Conservation (phyloP, 1,139 yeast species). For the Blastobotrys raffinosifermentans region DNA sequence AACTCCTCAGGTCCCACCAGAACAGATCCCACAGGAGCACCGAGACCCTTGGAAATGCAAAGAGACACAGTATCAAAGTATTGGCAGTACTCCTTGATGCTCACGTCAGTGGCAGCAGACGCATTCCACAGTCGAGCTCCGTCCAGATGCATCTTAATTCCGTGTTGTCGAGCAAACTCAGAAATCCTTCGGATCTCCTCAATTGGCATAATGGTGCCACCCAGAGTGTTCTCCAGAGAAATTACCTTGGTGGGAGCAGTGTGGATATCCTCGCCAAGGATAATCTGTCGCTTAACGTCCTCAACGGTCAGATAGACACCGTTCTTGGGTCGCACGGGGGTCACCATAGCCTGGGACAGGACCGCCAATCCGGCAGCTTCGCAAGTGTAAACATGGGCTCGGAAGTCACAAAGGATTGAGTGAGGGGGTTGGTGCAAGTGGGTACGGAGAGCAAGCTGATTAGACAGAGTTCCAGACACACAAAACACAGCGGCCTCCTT, state of each 20-base stretch:
- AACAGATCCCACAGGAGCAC: slow-evolving; percentile 89
- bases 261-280: slow-evolving; percentile 76
- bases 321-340: slow-evolving; percentile 67
- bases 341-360: slow-evolving; percentile 83
- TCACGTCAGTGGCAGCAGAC: slow-evolving; percentile 59
- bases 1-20: slow-evolving; percentile 60
- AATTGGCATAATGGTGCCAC: slow-evolving; percentile 74
- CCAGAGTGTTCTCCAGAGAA: slow-evolving; percentile 77
- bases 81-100: slow-evolving; percentile 63
- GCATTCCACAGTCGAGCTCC: slow-evolving; percentile 95
- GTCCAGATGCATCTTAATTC: slow-evolving; percentile 69
- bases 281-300: slow-evolving; percentile 56
- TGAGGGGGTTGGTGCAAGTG: slow-evolving; percentile 79
- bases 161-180: slow-evolving; percentile 57
- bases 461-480: slow-evolving; percentile 81
- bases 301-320: slow-evolving; percentile 71
- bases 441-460: slow-evolving; percentile 75
- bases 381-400: slow-evolving; percentile 73
- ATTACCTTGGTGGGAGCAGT: slow-evolving; percentile 83
- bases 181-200: slow-evolving; percentile 71
- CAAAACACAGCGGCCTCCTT: slow-evolving; percentile 78
- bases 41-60: slow-evolving; percentile 81
- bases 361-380: slow-evolving; percentile 93
- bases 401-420: slow-evolving; percentile 69
- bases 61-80: slow-evolving; percentile 80